Evolutionary conservation across 2,329 filamentous ascomycete species (phyloP).

Genomic region (Colletotrichum simmondsii): DNA sequence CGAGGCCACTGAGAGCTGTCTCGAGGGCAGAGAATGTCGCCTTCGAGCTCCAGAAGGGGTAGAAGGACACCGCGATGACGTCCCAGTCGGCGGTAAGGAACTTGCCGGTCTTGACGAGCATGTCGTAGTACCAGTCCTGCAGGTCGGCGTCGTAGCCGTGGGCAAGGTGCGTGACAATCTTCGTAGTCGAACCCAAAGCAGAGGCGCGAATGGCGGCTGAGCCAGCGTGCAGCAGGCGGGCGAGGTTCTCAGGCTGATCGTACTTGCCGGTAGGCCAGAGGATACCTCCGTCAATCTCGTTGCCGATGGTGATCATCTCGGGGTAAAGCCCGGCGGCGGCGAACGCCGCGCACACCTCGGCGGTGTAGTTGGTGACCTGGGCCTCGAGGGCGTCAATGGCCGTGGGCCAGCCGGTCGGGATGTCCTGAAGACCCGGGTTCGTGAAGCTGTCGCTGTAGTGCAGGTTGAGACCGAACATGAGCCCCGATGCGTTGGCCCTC

Average conservation of each 20-base stretch:
- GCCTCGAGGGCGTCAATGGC: conserved; percentile 5
- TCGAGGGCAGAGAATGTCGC: neutral
- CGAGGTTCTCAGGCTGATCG: too few relatives aligned
- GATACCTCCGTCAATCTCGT: conserved; percentile 4
- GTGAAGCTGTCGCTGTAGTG: neutral
- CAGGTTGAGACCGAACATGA: neutral
- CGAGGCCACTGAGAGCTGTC: neutral
- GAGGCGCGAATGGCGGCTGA: too few relatives aligned
- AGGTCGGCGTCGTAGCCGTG: too few relatives aligned
- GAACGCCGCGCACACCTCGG: neutral
- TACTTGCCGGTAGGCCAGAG: neutral
- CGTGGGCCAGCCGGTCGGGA: conserved; percentile 4
- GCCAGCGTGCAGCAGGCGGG: too few relatives aligned
- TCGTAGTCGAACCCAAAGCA: too few relatives aligned
- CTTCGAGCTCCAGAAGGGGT: neutral
- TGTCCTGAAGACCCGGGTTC: neutral
- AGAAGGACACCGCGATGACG: conserved; percentile 6
- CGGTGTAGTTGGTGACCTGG: neutral
- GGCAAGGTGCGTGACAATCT: neutral
- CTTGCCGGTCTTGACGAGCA: too few relatives aligned
- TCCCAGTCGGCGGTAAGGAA: neutral
- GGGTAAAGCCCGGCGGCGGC: conserved; percentile 4
- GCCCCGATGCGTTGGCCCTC: neutral
- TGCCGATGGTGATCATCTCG: conserved; percentile 10
- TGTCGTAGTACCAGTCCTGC: too few relatives aligned